phyloP scores from a whole-genome alignment of 2,329 filamentous ascomycete genomes.

The Ceratocystis harringtonii region DNA sequence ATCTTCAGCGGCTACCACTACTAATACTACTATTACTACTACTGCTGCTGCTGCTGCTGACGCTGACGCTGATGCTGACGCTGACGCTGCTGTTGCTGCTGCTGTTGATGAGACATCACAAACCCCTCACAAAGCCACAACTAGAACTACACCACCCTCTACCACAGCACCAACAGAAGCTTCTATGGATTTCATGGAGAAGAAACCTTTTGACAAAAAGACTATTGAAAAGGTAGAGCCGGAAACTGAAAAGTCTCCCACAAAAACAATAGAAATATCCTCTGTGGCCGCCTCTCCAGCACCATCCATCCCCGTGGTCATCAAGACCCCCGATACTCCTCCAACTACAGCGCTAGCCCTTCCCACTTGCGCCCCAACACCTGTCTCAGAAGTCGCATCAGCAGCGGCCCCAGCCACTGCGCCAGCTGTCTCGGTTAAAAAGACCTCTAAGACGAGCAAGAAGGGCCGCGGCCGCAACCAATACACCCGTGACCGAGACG shows the following conservation, averaged over 20 bases:
- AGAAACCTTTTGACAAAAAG: background rate
- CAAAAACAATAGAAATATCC: slow-evolving; percentile 18
- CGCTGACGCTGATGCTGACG: no score
- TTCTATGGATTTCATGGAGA: background rate
- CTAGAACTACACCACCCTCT: background rate
- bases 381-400: slow-evolving; percentile 24
- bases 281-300: background rate
- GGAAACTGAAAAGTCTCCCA: slow-evolving; percentile 42
- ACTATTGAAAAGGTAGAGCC: background rate
- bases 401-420: slow-evolving; percentile 30
- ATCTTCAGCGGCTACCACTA: background rate
- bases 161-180: background rate
- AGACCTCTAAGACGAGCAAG: slow-evolving; percentile 44
- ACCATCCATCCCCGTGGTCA: background rate
- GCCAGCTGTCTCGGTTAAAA: slow-evolving; percentile 36
- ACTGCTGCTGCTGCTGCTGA: background rate
- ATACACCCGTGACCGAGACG: slow-evolving; percentile 63
- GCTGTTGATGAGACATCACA: background rate
- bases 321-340: slow-evolving; percentile 20
- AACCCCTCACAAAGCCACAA: background rate
- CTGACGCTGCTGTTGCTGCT: background rate
- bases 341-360: slow-evolving; percentile 29
- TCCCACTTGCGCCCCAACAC: slow-evolving; percentile 23
- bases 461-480: slow-evolving; percentile 64
- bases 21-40: background rate